Evolutionary conservation across 2,329 filamentous ascomycete species (phyloP).

Genomic region (Cadophora gregata): DNA sequence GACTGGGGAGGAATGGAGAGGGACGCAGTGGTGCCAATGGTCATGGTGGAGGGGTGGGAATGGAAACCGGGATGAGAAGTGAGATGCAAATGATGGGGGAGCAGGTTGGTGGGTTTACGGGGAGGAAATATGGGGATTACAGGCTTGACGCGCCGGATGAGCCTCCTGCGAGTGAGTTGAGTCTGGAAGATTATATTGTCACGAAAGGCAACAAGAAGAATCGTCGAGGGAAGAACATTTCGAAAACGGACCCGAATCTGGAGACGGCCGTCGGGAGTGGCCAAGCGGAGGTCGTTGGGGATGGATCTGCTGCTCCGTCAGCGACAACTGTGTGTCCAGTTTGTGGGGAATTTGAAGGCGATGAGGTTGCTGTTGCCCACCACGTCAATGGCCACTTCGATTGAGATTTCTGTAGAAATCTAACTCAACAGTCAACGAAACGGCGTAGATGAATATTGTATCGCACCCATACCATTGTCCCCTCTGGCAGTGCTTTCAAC

Average conservation of each 20-base stretch:
- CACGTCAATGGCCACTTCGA: constrained; percentile 42
- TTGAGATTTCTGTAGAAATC: constrained; percentile 3
- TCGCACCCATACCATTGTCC: too few species aligned
- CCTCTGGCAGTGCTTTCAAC: too few species aligned
- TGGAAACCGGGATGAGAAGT: neutral
- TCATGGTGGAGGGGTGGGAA: neutral
- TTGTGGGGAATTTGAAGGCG: constrained; percentile 42
- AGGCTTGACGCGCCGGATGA: constrained; percentile 31
- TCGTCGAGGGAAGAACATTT: constrained; percentile 18
- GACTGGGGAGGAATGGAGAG: constrained; percentile 33
- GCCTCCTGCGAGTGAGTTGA: constrained; percentile 24
- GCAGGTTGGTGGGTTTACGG: neutral
- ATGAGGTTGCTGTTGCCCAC: constrained; percentile 40
- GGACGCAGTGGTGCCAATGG: neutral
- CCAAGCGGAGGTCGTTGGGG: neutral
- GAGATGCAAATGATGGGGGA: neutral
- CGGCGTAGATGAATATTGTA: neutral
- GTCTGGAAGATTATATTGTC: constrained; percentile 35
- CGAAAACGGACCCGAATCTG: neutral
- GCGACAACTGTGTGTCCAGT: constrained; percentile 36
- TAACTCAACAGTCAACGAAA: neutral
- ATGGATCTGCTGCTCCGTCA: neutral
- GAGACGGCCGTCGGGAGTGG: neutral
- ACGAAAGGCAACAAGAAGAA: constrained; percentile 28
- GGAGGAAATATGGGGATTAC: constrained; percentile 30